These are phyloP conservation scores for Massariosphaeria phaeospora DNA, from an alignment of 495 filamentous ascomycete species.

Conservation along the genomic window DNA sequence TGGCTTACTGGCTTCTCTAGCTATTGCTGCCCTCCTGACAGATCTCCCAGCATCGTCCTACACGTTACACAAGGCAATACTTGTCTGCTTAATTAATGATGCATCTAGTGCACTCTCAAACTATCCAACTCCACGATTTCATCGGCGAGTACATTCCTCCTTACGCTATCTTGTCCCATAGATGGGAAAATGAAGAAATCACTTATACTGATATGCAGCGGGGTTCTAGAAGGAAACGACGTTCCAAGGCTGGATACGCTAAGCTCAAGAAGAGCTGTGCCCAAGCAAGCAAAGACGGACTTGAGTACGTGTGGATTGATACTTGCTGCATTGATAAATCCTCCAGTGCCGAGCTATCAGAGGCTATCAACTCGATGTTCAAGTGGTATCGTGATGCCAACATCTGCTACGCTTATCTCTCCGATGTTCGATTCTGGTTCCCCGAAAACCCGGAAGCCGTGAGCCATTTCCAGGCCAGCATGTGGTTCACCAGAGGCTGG, in stretches of 20 bases:
- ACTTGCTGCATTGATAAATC: slow-evolving; percentile 39
- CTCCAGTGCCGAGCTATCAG: slow-evolving; percentile 38
- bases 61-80: too few relatives aligned
- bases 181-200: background rate
- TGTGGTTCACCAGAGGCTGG: slow-evolving; percentile 32
- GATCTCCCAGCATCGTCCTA: too few relatives aligned
- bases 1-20: too few relatives aligned
- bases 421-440: slow-evolving; percentile 20
- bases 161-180: background rate
- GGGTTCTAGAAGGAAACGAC: too few relatives aligned
- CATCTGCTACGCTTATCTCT: slow-evolving; percentile 25
- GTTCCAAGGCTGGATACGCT: too few relatives aligned
- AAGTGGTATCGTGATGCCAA: slow-evolving; percentile 15
- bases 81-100: background rate
- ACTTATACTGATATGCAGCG: background rate
- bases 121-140: background rate
- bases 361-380: slow-evolving; percentile 48
- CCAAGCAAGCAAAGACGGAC: too few relatives aligned
- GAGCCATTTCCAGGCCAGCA: background rate
- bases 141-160: background rate
- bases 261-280: too few relatives aligned
- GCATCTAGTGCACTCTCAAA: background rate
- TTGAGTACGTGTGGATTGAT: background rate
- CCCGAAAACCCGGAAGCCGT: background rate
- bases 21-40: too few relatives aligned